Evolutionary conservation across 768 basidiomycete species (phyloP).

Genomic region (Pleurotus djamor): DNA sequence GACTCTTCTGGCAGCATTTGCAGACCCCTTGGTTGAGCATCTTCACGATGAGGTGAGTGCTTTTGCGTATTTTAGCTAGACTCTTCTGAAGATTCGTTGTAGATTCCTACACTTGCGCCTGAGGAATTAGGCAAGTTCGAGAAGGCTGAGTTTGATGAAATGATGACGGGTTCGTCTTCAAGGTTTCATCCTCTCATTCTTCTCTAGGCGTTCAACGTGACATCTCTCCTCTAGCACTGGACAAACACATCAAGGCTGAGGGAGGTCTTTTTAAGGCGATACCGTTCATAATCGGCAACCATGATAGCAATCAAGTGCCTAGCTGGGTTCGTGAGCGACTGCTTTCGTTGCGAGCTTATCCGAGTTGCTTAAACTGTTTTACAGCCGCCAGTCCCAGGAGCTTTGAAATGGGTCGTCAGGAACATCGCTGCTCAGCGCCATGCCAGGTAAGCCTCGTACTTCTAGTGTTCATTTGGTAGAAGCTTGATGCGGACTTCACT

Average conservation of each 20-base stretch:
- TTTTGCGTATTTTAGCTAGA: background rate
- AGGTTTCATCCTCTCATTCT: no score
- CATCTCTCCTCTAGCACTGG: constrained; percentile 8
- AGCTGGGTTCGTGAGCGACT: no score
- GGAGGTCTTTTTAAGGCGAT: constrained; percentile 12
- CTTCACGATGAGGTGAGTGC: constrained; percentile 21
- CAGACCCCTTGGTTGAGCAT: constrained; percentile 17
- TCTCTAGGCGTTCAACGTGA: background rate
- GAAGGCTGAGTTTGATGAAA: background rate
- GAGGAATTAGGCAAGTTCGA: background rate
- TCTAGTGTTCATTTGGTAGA: no score
- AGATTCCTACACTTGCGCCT: constrained; percentile 1
- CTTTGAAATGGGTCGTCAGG: constrained; percentile 17
- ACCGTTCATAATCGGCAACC: constrained; percentile 17
- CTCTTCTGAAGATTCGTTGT: background rate
- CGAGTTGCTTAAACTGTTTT: background rate
- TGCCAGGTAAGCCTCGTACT: constrained; percentile 9
- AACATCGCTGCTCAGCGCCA: constrained; percentile 13
- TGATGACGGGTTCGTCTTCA: background rate
- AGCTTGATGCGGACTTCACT: no score
- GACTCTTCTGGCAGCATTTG: constrained; percentile 17
- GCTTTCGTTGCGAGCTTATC: no score
- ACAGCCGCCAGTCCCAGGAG: constrained; percentile 16
- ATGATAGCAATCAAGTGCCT: constrained; percentile 12
- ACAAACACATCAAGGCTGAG: constrained; percentile 16